phyloP scores from a whole-genome alignment of 805 yeast species.

The Yarrowia sp. region DNA sequence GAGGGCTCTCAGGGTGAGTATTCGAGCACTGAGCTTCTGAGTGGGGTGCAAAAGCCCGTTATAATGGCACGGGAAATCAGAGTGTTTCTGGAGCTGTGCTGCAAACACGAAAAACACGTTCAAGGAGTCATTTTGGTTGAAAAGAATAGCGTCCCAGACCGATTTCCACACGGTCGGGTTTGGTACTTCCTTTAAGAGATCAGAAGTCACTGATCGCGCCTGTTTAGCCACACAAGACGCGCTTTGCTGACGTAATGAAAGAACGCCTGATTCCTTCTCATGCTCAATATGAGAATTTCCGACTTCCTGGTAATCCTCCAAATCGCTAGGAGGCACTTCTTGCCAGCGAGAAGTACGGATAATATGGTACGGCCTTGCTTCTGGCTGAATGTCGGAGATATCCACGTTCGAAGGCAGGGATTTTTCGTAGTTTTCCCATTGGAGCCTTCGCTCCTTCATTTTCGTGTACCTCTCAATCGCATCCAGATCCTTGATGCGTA shows the following conservation, averaged over 20 bases:
- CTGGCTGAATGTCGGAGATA: too few relatives aligned
- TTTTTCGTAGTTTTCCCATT: too few relatives aligned
- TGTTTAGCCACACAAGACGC: slow-evolving; percentile 7
- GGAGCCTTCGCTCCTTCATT: too few relatives aligned
- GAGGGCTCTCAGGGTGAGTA: not conserved
- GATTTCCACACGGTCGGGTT: slow-evolving; percentile 11
- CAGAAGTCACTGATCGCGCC: not conserved
- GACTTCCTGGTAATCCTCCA: not conserved
- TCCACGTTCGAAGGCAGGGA: too few relatives aligned
- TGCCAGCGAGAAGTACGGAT: slow-evolving; percentile 8
- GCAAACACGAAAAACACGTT: slow-evolving; percentile 19
- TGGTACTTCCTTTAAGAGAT: slow-evolving; percentile 4
- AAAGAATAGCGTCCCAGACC: slow-evolving; percentile 21
- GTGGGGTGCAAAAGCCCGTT: slow-evolving; percentile 2
- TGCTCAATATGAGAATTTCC: slow-evolving; percentile 4
- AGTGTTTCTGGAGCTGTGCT: not conserved
- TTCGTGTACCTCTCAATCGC: too few relatives aligned
- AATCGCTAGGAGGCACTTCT: slow-evolving; percentile 1
- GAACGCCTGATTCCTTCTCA: not conserved
- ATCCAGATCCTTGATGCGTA: too few relatives aligned
- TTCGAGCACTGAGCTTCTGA: not conserved
- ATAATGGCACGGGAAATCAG: slow-evolving; percentile 19
- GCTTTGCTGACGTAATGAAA: slow-evolving; percentile 2
- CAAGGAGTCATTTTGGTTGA: slow-evolving; percentile 7
- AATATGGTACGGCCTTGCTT: not conserved